phyloP scores from a whole-genome alignment of 2,329 filamentous ascomycete genomes.

The Canariomyces notabilis region DNA sequence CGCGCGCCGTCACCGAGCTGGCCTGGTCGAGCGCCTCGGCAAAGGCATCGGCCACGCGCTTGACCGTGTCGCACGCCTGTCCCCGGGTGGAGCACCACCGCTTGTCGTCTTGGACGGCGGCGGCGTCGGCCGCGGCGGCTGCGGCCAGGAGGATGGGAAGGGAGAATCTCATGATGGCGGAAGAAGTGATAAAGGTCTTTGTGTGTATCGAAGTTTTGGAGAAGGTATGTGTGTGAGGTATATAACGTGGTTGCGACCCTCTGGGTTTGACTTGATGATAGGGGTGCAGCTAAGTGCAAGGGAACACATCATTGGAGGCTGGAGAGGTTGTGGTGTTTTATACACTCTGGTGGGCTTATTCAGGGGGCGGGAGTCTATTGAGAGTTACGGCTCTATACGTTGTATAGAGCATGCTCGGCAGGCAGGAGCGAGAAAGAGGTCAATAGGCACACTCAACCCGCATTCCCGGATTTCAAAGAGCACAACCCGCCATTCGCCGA shows the following conservation, averaged over 20 bases:
- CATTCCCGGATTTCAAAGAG: constrained; percentile 2
- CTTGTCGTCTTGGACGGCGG: constrained; percentile 25
- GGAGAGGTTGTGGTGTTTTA: constrained; percentile 9
- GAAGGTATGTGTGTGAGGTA: background rate
- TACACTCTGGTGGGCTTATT: constrained; percentile 10
- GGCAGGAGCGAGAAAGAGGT: background rate
- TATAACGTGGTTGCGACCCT: constrained; percentile 3
- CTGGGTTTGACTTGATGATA: constrained; percentile 5
- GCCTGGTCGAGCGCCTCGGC: constrained; percentile 25
- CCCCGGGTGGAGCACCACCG: constrained; percentile 21
- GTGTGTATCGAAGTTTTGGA: background rate
- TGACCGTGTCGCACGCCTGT: constrained; percentile 28
- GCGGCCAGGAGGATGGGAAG: constrained; percentile 25
- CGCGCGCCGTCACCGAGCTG: constrained; percentile 27
- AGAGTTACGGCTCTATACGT: constrained; percentile 6
- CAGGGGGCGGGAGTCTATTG: constrained; percentile 15
- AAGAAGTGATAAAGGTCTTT: background rate
- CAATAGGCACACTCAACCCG: background rate
- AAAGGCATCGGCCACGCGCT: constrained; percentile 36
- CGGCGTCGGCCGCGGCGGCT: constrained; percentile 25
- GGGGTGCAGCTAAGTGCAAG: constrained; percentile 4
- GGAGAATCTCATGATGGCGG: constrained; percentile 28
- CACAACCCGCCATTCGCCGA: background rate
- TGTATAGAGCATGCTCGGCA: constrained; percentile 1
- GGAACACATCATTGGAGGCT: background rate